Base-by-base conservation (phyloP, 805 yeast species). In the Cyberlindnera xishuangbannaensis region DNA sequence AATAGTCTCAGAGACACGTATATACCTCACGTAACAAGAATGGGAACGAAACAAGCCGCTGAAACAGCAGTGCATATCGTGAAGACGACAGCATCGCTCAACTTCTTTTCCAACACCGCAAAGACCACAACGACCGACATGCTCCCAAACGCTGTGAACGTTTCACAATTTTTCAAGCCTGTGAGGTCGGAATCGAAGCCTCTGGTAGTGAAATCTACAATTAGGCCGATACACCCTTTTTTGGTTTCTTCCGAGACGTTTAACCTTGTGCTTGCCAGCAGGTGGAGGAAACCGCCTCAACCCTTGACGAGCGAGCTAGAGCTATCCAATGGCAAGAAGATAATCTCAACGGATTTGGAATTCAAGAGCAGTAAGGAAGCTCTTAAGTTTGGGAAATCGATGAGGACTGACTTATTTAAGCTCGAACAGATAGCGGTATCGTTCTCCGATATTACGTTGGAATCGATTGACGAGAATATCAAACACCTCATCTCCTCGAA, bases 31-130 rank as follows among this genome's bases (percentile, higher is more conserved):
- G n/a, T n/a, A n/a, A n/a, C n/a, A n/a, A n/a, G n/a, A n/a, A n/a
- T n/a, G n/a, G n/a, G n/a, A n/a, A n/a, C n/a, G n/a, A n/a, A n/a
- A n/a, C n/a, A 37, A 18, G 32, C 37, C 4, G 13, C 19, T 4
- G n/a, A 15, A 2, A 15, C 23, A 5, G 23, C 36, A 12, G 8
- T 36, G 12, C 32, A 33, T 14, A 41, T 42, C 5, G 39, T 42
- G 15, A 39, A 30, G 35, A 29, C 41, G 13, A 31, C 46, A 2
- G 15, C 36, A 3, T 31, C 38, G 4, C 26, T 42, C 7, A 33
- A 42, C 34, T 42, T 42, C 30, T 36, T 42, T 18, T 39, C 36
- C 24, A 42, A 42, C 21, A 21, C 36, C 9, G 19, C 46, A 3
- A 42, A 42, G 26, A 20, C 39, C n/a, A 30, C 37, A 9, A 30